A percentile compares a stretch with the other conserved stretches of the same genome.
phyloP scores from a whole-genome alignment of 768 basidiomycete genomes.

The Neoboletus magnificus region DNA sequence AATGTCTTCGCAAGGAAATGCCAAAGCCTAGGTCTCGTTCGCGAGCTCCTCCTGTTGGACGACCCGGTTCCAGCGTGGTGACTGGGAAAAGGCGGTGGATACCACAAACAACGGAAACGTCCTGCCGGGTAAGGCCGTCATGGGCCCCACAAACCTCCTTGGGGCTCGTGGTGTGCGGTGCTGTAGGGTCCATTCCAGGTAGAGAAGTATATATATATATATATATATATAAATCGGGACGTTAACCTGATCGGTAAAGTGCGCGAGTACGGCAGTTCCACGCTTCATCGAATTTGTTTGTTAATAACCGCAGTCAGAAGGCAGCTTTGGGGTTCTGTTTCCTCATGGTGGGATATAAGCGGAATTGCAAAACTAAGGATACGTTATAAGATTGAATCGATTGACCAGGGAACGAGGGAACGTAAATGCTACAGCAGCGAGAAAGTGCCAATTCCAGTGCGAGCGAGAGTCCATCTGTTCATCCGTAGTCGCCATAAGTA shows the following conservation, averaged over 20 bases:
- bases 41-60: not conserved
- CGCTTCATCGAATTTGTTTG: not conserved
- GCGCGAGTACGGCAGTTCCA: not conserved
- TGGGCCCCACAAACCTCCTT: not conserved
- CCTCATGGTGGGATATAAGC: slow-evolving; percentile 6
- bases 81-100: not conserved
- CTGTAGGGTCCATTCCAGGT: not conserved
- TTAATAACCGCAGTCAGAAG: slow-evolving; percentile 4
- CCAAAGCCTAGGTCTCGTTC: not conserved
- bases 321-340: not conserved
- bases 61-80: not conserved
- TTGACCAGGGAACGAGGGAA: not conserved
- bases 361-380: not conserved
- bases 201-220: not conserved
- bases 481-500: not conserved
- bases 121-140: not conserved
- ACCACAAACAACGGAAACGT: not conserved
- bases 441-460: not conserved
- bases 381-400: not conserved
- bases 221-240: not conserved
- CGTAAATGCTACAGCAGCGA: not conserved
- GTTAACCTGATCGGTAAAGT: not conserved
- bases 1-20: not conserved
- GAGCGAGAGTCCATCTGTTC: not conserved
- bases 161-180: not conserved